Percentiles rank a stretch among this genome's conserved stretches.
Evolutionary conservation across 2,329 filamentous ascomycete species (phyloP).

Genomic region (Alternaria hordeiaustralica): DNA sequence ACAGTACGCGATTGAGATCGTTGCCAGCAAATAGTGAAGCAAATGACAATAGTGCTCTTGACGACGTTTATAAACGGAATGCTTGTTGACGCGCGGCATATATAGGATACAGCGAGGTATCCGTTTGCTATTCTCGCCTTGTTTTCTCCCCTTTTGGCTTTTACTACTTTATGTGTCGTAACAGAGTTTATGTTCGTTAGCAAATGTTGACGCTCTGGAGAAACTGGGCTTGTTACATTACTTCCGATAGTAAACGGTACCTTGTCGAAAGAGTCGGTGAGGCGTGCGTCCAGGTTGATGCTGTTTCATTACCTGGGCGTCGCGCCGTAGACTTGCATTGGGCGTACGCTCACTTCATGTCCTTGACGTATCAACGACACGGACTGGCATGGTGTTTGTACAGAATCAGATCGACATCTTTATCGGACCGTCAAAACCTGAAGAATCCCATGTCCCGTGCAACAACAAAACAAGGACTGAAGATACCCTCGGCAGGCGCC

Average conservation of each 20-base stretch:
- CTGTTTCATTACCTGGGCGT: background rate
- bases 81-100: background rate
- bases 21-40: background rate
- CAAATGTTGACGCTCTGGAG: background rate
- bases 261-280: background rate
- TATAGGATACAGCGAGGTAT: background rate
- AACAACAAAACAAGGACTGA: conserved; percentile 52
- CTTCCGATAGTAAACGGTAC: background rate
- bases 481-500: background rate
- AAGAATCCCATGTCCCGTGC: background rate
- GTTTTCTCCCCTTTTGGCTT: background rate
- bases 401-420: background rate
- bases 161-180: background rate
- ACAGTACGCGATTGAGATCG: background rate
- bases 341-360: background rate
- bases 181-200: background rate
- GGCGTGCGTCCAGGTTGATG: background rate
- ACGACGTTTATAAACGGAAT: background rate
- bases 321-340: background rate
- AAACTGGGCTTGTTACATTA: background rate
- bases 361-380: background rate
- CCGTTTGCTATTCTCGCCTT: background rate
- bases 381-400: background rate
- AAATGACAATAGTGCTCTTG: background rate
- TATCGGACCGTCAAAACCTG: background rate